A percentile compares a stretch with the other conserved stretches of the same genome.
phyloP scores from a whole-genome alignment of 164 flowering plant genomes.

The Stephania yunnanensis region DNA sequence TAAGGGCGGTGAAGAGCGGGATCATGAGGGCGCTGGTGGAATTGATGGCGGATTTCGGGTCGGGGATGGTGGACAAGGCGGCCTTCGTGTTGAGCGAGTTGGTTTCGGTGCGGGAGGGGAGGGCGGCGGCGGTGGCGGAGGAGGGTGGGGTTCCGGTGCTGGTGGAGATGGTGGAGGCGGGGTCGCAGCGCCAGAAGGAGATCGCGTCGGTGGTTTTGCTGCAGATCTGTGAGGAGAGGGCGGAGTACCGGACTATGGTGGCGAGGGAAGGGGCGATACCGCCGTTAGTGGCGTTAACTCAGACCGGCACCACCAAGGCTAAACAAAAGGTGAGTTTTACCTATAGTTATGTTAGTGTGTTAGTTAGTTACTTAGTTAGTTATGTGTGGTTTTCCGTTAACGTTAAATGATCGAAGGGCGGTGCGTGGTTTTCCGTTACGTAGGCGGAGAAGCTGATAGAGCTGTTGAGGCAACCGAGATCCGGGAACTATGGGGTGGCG shows the following conservation, averaged over 20 bases:
- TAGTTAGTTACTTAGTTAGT: slow-evolving; percentile 12
- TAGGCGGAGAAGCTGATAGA: slow-evolving; percentile 76
- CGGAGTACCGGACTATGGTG: slow-evolving; percentile 55
- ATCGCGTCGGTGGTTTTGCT: slow-evolving; percentile 52
- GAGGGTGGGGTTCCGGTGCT: slow-evolving; percentile 90
- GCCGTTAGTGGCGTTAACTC: slow-evolving; percentile 72
- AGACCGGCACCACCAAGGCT: slow-evolving; percentile 66
- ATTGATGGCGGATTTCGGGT: slow-evolving; percentile 73
- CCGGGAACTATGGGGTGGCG: slow-evolving; percentile 53
- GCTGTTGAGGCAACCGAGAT: slow-evolving; percentile 82
- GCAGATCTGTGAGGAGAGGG: slow-evolving; percentile 62
- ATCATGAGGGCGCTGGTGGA: slow-evolving; percentile 74
- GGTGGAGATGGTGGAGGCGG: slow-evolving; percentile 83
- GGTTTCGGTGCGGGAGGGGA: slow-evolving; percentile 48
- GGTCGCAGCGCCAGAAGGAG: slow-evolving; percentile 77
- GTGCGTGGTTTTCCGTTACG: not conserved
- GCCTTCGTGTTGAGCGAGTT: slow-evolving; percentile 57
- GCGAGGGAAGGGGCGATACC: slow-evolving; percentile 95
- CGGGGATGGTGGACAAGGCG: slow-evolving; percentile 85
- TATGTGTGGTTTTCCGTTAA: not conserved
- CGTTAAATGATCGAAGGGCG: not conserved
- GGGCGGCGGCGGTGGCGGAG: slow-evolving; percentile 49
- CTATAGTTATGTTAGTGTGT: no score
- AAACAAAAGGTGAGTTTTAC: slow-evolving; percentile 45
- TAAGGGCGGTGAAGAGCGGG: slow-evolving; percentile 59